Percentiles rank a stretch among this genome's conserved stretches.
Conservation (phyloP, 345 rosid species). For the rapeseed (Brassica napus) region DNA sequence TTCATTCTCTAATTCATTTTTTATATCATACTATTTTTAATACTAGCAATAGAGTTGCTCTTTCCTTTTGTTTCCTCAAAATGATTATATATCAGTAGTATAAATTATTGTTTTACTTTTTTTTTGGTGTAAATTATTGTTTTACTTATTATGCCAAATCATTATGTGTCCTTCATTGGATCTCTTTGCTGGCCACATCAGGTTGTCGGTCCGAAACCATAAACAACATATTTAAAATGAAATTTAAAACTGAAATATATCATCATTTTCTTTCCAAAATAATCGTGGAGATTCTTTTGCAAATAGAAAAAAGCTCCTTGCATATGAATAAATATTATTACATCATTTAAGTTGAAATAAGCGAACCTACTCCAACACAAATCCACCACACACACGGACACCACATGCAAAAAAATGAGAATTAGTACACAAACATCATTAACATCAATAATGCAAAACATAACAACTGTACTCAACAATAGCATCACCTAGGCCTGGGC, state of each 20-base stretch:
- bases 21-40: too few species aligned
- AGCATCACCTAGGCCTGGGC: too few species aligned
- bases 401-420: not conserved
- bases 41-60: too few species aligned
- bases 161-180: not conserved
- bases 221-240: not conserved
- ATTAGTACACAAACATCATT: not conserved
- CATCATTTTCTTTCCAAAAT: not conserved
- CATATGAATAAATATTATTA: not conserved
- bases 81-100: too few species aligned
- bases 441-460: constrained; percentile 54
- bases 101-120: not conserved
- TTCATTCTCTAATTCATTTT: too few species aligned
- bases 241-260: not conserved
- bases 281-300: not conserved
- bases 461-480: constrained; percentile 55
- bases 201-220: not conserved
- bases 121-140: too few species aligned
- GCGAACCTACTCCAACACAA: not conserved
- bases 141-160: not conserved
- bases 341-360: not conserved
- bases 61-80: too few species aligned
- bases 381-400: constrained; percentile 22
- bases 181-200: not conserved
- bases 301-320: not conserved